phyloP scores from a whole-genome alignment of 2,329 filamentous ascomycete genomes.

The Lachnellula subtilissima region DNA sequence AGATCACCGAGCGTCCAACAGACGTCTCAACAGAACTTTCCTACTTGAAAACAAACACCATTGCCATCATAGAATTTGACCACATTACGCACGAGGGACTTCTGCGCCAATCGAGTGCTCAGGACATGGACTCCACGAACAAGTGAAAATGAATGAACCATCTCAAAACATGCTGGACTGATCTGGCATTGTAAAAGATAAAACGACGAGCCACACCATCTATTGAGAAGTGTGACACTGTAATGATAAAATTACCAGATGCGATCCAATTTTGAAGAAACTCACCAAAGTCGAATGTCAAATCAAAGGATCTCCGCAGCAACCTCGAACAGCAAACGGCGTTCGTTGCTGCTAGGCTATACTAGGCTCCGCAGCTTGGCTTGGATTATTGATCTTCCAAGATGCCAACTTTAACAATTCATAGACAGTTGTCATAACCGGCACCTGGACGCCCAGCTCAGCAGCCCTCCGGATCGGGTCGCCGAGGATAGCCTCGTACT shows the following conservation, averaged over 20 bases:
- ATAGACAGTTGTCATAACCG: slow-evolving; percentile 47
- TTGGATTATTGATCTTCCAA: slow-evolving; percentile 28
- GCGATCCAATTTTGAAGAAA: too few relatives aligned
- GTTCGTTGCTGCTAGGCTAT: neutral
- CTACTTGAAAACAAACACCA: slow-evolving; percentile 20
- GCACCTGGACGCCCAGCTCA: slow-evolving; percentile 44
- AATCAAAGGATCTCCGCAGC: too few relatives aligned
- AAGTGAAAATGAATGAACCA: slow-evolving; percentile 25
- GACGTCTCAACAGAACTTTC: slow-evolving; percentile 22
- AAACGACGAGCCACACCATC: too few relatives aligned
- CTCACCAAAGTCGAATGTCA: too few relatives aligned
- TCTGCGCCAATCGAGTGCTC: slow-evolving; percentile 29
- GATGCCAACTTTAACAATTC: slow-evolving; percentile 47
- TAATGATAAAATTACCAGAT: neutral
- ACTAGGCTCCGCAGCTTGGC: neutral
- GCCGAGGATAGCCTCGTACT: slow-evolving; percentile 50
- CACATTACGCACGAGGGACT: slow-evolving; percentile 23
- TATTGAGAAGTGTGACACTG: neutral
- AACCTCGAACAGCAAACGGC: too few relatives aligned
- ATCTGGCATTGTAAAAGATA: too few relatives aligned
- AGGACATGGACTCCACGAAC: slow-evolving; percentile 23
- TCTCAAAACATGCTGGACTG: too few relatives aligned
- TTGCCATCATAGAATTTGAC: slow-evolving; percentile 9
- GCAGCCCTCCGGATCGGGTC: slow-evolving; percentile 46
- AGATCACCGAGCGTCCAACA: slow-evolving; percentile 27